A percentile compares a stretch with the other conserved stretches of the same genome.
These are phyloP conservation scores for Mycena amicta DNA, from an alignment of 768 basidiomycete species.

Conservation along the genomic window DNA sequence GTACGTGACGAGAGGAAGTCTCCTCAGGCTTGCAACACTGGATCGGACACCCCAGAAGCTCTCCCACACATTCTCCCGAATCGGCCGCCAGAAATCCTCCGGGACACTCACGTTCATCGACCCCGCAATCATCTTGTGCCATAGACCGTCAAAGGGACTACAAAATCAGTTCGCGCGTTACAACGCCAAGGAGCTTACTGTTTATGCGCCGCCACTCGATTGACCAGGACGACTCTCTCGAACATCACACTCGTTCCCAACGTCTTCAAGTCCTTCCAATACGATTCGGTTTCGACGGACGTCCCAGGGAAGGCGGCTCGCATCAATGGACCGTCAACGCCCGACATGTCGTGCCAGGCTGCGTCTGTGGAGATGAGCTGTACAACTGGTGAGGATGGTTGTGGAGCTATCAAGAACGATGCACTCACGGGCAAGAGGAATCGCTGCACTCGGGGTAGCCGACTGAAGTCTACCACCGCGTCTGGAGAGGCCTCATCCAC, in stretches of 20 bases:
- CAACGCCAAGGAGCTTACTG: conserved; percentile 29
- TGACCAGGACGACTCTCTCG: conserved; percentile 60
- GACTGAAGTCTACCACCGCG: too few species aligned
- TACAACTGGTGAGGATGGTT: too few species aligned
- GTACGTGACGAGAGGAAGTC: conserved; percentile 49
- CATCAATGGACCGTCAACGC: conserved; percentile 64
- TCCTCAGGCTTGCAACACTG: conserved; percentile 24
- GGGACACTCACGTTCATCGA: conserved; percentile 33
- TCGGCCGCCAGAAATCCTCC: conserved; percentile 37
- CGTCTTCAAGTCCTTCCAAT: conserved; percentile 64
- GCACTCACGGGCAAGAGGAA: conserved; percentile 39
- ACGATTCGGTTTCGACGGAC: conserved; percentile 56
- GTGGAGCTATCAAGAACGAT: too few species aligned
- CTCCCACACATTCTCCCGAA: conserved; percentile 31
- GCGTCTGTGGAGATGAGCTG: background rate
- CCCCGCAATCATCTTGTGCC: conserved; percentile 41
- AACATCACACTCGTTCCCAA: conserved; percentile 56
- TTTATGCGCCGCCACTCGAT: conserved; percentile 62
- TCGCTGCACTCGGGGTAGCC: conserved; percentile 28
- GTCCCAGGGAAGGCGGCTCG: conserved; percentile 66
- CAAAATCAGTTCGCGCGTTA: conserved; percentile 2
- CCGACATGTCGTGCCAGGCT: conserved; percentile 61
- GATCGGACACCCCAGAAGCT: conserved; percentile 37
- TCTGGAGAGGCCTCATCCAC: background rate
- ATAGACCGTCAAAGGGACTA: conserved; percentile 30